A percentile compares a stretch with the other conserved stretches of the same genome.
Evolutionary conservation across 1,284 basidiomycete species (phyloP).

Genomic region (Pseudozyma thailandica): DNA sequence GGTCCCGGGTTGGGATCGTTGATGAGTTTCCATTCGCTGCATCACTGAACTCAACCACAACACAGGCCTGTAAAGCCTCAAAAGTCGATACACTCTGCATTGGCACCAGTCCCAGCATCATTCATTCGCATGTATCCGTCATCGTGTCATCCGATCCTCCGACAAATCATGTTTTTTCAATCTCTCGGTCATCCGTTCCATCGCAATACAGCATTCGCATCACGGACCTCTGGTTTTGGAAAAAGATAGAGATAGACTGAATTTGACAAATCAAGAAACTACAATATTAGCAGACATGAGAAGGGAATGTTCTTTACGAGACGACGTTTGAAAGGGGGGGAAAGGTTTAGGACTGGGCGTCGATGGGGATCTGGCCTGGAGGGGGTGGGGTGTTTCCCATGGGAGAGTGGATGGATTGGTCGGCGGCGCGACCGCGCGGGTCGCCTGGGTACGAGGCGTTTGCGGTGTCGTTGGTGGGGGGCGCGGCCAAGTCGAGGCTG

Average conservation of each 20-base stretch:
- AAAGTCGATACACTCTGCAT: too few relatives aligned
- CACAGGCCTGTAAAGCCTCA: too few relatives aligned
- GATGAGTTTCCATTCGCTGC: too few relatives aligned
- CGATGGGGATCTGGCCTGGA: conserved; percentile 33
- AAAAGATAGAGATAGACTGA: conserved; percentile 1
- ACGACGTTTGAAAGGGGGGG: too few relatives aligned
- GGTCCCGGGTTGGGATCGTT: conserved; percentile 41
- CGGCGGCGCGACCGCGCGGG: conserved; percentile 22
- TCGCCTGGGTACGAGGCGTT: conserved; percentile 40
- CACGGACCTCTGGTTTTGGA: too few relatives aligned
- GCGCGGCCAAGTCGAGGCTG: conserved; percentile 18
- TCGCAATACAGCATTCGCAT: too few relatives aligned
- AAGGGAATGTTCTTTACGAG: too few relatives aligned
- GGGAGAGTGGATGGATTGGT: conserved; percentile 24
- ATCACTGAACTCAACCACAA: too few relatives aligned
- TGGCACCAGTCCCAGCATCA: conserved; percentile 35
- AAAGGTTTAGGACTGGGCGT: conserved; percentile 35
- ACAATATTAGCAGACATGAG: too few relatives aligned
- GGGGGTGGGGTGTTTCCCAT: conserved; percentile 43
- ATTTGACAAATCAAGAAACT: not conserved
- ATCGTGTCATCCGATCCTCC: not conserved
- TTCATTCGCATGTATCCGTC: too few relatives aligned
- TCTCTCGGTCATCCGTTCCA: too few relatives aligned
- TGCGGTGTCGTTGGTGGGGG: conserved; percentile 23
- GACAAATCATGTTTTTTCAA: not conserved